Evolutionary conservation across 306 rosid species (phyloP).

Genomic region (Quercus glauca): DNA sequence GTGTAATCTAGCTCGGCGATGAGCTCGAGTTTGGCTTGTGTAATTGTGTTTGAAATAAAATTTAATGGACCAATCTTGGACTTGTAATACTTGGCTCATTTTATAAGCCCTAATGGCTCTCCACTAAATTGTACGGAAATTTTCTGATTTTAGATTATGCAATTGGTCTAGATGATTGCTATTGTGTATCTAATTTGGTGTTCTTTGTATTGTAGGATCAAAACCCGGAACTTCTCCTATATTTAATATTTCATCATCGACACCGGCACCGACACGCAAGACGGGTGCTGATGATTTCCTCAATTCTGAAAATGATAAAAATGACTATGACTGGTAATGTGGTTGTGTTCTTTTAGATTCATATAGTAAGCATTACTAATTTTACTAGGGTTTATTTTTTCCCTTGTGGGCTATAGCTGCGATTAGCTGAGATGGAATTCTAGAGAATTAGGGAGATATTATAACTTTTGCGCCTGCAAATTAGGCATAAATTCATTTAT

Average conservation of each 20-base stretch:
- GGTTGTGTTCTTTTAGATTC: background rate
- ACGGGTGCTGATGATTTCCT: slow-evolving; percentile 73
- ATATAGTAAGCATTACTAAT: background rate
- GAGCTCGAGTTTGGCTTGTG: no score
- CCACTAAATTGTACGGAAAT: background rate
- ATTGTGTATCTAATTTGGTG: slow-evolving; percentile 9
- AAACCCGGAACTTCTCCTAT: slow-evolving; percentile 60
- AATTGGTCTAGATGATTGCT: background rate
- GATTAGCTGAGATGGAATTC: background rate
- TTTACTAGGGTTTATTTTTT: background rate
- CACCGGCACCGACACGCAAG: slow-evolving; percentile 57
- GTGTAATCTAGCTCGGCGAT: no score
- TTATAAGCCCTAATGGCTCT: background rate
- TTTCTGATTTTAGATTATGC: background rate
- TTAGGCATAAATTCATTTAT: no score
- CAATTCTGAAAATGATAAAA: slow-evolving; percentile 73
- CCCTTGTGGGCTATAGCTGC: background rate
- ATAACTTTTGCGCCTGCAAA: background rate
- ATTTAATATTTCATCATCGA: slow-evolving; percentile 54
- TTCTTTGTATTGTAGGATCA: slow-evolving; percentile 44
- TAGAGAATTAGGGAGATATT: background rate
- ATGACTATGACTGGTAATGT: slow-evolving; percentile 87
- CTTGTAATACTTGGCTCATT: no score
- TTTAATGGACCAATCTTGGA: no score
- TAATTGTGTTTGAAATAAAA: no score